Evolutionary conservation across 805 yeast genomes (phyloP).

Genomic region (Candida railenensis): DNA sequence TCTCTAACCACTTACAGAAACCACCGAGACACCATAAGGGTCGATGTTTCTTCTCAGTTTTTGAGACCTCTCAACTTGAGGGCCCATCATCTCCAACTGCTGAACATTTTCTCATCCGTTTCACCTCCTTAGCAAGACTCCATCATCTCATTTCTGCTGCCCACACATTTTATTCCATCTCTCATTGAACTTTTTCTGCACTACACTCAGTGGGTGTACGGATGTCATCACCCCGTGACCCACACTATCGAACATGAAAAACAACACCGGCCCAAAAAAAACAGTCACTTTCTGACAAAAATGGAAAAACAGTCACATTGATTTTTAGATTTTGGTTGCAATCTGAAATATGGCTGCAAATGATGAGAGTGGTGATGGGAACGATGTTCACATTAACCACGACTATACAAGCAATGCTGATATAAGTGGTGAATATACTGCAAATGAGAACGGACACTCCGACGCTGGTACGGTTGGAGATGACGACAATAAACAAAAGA

Average conservation of each 20-base stretch:
- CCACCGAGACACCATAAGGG: no score
- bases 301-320: constrained; percentile 21
- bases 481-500: background rate
- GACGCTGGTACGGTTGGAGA: background rate
- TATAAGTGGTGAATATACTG: background rate
- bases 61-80: no score
- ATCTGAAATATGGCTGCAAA: constrained; percentile 6
- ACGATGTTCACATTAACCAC: background rate
- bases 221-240: constrained; percentile 1
- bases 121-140: no score
- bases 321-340: constrained; percentile 8
- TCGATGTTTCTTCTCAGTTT: no score
- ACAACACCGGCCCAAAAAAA: constrained; percentile 9
- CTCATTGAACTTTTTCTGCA: background rate
- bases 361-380: background rate
- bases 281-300: constrained; percentile 15
- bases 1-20: no score
- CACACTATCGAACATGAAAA: background rate
- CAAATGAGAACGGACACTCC: background rate
- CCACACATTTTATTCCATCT: no score
- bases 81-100: no score
- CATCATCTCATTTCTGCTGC: no score
- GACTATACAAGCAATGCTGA: background rate
- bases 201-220: background rate
- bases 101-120: no score